phyloP scores from a whole-genome alignment of 768 basidiomycete species.

The Leccinellum albellum region DNA sequence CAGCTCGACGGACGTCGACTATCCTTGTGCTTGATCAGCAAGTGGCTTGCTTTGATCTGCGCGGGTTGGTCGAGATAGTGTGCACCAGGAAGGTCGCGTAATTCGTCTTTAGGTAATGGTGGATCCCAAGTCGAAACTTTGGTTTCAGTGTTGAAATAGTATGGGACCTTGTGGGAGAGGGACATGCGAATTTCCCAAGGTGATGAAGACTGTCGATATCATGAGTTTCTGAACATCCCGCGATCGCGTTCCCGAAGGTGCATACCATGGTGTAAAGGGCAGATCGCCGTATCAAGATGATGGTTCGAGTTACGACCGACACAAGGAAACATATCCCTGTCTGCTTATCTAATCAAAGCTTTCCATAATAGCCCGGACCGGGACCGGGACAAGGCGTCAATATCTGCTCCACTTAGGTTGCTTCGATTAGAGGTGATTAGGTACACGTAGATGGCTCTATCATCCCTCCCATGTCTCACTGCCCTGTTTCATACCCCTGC shows the following conservation, averaged over 20 bases:
- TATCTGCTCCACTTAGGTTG: not conserved
- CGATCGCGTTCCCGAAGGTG: not conserved
- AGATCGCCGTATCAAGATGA: constrained; percentile 11
- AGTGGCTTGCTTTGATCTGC: constrained; percentile 89
- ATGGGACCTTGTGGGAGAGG: constrained; percentile 69
- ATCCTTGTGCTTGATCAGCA: constrained; percentile 86
- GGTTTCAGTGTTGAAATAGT: constrained; percentile 80
- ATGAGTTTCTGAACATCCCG: constrained; percentile 9
- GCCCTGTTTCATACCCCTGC: constrained; percentile 53
- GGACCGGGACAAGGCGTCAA: not conserved
- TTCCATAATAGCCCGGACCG: not conserved
- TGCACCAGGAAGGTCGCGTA: constrained; percentile 65
- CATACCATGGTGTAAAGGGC: constrained; percentile 21
- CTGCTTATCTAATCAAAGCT: constrained; percentile 14
- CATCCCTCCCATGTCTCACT: constrained; percentile 9
- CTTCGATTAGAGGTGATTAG: constrained; percentile 21
- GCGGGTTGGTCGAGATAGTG: constrained; percentile 43
- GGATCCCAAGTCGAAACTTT: constrained; percentile 77
- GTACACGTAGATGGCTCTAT: constrained; percentile 12
- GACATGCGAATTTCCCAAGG: constrained; percentile 89
- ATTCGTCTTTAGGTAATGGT: constrained; percentile 53
- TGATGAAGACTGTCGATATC: constrained; percentile 14
- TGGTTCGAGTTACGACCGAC: not conserved
- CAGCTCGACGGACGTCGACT: constrained; percentile 79
- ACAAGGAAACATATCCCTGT: not conserved